Evolutionary conservation across 805 yeast species (phyloP).

Genomic region (Lachancea cidri): DNA sequence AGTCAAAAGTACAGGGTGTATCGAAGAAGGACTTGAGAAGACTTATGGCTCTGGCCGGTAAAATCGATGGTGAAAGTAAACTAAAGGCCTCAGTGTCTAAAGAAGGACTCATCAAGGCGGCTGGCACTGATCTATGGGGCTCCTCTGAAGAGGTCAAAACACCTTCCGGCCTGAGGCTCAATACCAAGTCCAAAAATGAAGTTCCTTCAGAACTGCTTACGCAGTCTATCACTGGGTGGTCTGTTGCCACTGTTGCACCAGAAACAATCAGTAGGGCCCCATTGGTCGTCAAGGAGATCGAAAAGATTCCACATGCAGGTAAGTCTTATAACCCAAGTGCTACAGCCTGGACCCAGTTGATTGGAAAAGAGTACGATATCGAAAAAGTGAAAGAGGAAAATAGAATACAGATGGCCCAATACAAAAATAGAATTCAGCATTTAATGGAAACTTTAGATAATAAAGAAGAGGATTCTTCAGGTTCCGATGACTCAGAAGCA

Average conservation of each 20-base stretch:
- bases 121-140: slow-evolving; percentile 70
- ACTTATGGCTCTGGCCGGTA: slow-evolving; percentile 74
- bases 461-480: slow-evolving; percentile 42
- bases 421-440: slow-evolving; percentile 56
- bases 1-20: slow-evolving; percentile 53
- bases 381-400: slow-evolving; percentile 67
- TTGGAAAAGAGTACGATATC: slow-evolving; percentile 57
- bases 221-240: slow-evolving; percentile 42
- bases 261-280: slow-evolving; percentile 50
- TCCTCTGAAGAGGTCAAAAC: slow-evolving; percentile 15
- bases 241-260: slow-evolving; percentile 51
- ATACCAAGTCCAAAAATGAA: slow-evolving; percentile 15
- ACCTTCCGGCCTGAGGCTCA: slow-evolving; percentile 29
- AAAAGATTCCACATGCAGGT: slow-evolving; percentile 68
- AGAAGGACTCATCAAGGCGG: slow-evolving; percentile 56
- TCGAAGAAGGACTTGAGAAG: slow-evolving; percentile 56
- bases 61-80: slow-evolving; percentile 49
- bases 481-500: slow-evolving; percentile 31
- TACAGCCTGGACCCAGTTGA: slow-evolving; percentile 72
- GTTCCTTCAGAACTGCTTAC: slow-evolving; percentile 39
- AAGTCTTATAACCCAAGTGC: slow-evolving; percentile 85
- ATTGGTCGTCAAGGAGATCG: slow-evolving; percentile 46
- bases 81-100: slow-evolving; percentile 44
- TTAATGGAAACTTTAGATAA: slow-evolving; percentile 61
- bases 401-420: slow-evolving; percentile 55